phyloP scores from a whole-genome alignment of 2,329 filamentous ascomycete species.

The Exutisphaerella laricina region DNA sequence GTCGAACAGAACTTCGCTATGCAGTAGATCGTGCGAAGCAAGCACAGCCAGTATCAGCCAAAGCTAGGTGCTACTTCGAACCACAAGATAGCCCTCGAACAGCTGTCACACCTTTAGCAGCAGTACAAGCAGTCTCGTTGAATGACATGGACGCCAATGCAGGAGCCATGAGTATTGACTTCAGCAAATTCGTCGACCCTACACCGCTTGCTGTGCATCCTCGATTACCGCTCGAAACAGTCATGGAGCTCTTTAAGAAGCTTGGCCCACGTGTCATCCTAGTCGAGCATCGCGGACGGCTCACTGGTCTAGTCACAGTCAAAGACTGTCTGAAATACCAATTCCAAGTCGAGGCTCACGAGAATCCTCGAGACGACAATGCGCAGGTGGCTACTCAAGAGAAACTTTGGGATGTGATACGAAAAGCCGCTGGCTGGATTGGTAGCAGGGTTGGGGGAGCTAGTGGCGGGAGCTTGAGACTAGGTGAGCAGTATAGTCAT shows the following conservation, averaged over 20 bases:
- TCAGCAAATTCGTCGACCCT: constrained; percentile 80
- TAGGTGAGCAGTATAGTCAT: constrained; percentile 19
- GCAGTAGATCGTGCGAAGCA: constrained; percentile 75
- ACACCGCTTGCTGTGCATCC: constrained; percentile 90
- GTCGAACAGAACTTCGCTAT: constrained; percentile 84
- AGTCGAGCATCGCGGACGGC: constrained; percentile 78
- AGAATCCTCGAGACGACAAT: constrained; percentile 61
- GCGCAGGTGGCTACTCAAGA: constrained; percentile 55
- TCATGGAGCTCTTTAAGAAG: constrained; percentile 98
- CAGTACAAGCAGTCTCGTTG: constrained; percentile 46
- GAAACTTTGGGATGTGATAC: constrained; percentile 52
- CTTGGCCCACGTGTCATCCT: constrained; percentile 91
- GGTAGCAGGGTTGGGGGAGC: constrained; percentile 16
- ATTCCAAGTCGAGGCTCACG: constrained; percentile 87
- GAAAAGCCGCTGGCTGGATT: constrained; percentile 27
- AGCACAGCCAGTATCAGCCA: constrained; percentile 59
- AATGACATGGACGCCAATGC: constrained; percentile 53
- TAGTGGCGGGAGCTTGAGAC: constrained; percentile 19
- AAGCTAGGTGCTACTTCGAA: constrained; percentile 70
- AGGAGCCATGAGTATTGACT: constrained; percentile 61
- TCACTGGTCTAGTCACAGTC: constrained; percentile 83
- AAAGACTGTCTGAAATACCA: constrained; percentile 98
- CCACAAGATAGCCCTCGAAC: constrained; percentile 30
- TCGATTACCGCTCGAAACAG: constrained; percentile 84
- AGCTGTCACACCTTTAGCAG: constrained; percentile 29